These are phyloP conservation scores for Cutaneotrichosporon spelunceum DNA, from an alignment of 1,284 basidiomycete genomes.

Conservation along the genomic window DNA sequence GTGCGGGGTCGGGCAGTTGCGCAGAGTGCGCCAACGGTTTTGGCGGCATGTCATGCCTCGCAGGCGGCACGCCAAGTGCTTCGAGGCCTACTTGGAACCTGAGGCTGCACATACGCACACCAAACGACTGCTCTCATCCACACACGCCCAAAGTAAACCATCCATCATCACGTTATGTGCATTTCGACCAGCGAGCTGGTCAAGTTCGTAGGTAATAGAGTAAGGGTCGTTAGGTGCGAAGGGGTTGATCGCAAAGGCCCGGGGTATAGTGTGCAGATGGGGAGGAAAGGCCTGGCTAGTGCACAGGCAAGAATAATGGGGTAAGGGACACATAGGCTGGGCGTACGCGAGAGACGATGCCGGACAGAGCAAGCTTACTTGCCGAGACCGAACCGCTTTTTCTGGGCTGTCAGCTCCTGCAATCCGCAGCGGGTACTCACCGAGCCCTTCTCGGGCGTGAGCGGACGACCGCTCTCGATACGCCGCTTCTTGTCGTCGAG, in stretches of 20 bases:
- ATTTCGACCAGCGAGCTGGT: conserved; percentile 26
- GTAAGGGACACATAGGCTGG: conserved; percentile 5
- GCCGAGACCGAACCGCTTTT: conserved; percentile 51
- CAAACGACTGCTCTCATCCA: neutral
- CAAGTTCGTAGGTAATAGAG: conserved; percentile 25
- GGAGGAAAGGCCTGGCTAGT: conserved; percentile 1
- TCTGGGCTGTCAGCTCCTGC: conserved; percentile 23
- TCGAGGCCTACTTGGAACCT: neutral
- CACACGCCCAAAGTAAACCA: neutral
- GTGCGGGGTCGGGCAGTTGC: neutral
- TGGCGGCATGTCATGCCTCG: too few species aligned
- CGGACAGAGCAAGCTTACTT: conserved; percentile 29
- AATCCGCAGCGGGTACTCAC: conserved; percentile 30
- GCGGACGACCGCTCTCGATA: conserved; percentile 86
- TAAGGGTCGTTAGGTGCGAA: conserved; percentile 25
- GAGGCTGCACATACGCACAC: neutral
- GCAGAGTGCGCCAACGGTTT: too few species aligned
- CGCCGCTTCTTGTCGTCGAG: conserved; percentile 98
- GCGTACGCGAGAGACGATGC: conserved; percentile 5
- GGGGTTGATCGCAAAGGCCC: conserved; percentile 23
- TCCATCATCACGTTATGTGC: conserved; percentile 27
- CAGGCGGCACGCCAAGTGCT: too few species aligned
- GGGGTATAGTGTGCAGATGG: conserved; percentile 20
- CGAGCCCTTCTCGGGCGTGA: conserved; percentile 84
- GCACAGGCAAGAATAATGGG: conserved; percentile 8